Evolutionary conservation across 306 rosid genomes (phyloP).

Genomic region (Luffa acutangula): DNA sequence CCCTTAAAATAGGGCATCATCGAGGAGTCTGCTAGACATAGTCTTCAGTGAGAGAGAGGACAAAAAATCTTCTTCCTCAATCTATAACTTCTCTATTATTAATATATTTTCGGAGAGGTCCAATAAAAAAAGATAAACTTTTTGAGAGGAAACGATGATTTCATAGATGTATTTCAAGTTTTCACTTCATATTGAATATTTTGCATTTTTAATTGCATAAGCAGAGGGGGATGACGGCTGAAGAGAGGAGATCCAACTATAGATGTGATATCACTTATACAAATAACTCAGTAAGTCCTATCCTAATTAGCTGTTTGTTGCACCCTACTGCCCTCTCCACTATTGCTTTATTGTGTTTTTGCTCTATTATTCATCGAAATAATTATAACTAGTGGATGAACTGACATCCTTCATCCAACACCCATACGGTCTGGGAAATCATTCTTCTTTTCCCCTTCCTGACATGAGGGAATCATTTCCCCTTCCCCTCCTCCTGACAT

Average conservation of each 20-base stretch:
- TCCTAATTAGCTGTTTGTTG: constrained; percentile 8
- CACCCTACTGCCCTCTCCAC: not conserved
- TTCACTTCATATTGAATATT: not conserved
- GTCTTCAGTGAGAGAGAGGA: not conserved
- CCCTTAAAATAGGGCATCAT: not conserved
- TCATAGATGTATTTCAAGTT: not conserved
- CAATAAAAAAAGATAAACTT: no score
- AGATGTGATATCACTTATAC: constrained; percentile 85
- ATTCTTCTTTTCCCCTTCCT: not conserved
- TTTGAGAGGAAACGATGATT: not conserved
- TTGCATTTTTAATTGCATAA: constrained; percentile 18
- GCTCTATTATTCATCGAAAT: not conserved
- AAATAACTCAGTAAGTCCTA: constrained; percentile 71
- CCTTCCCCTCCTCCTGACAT: not conserved
- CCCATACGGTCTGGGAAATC: not conserved
- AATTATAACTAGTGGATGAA: not conserved
- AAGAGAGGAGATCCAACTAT: constrained; percentile 67
- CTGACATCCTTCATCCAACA: constrained; percentile 5
- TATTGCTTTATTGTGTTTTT: not conserved
- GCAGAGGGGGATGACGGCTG: constrained; percentile 69
- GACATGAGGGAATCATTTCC: not conserved
- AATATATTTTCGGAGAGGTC: not conserved
- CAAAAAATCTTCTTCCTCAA: not conserved
- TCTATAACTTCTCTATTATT: not conserved
- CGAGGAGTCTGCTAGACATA: not conserved